Evolutionary conservation across 805 yeast species (phyloP).

Genomic region (Metschnikowia shivogae): DNA sequence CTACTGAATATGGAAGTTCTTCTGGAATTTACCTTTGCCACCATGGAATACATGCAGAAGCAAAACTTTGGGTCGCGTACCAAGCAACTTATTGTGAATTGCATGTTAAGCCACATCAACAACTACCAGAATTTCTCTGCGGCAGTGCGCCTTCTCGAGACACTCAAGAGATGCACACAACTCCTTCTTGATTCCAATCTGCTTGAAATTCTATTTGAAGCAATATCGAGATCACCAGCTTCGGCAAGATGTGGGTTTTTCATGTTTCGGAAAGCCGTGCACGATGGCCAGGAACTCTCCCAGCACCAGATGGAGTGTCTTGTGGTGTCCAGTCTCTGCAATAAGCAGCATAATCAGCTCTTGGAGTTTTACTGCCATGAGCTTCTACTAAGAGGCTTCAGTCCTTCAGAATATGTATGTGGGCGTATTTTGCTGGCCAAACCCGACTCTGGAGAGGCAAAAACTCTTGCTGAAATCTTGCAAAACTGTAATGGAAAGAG

Average conservation of each 20-base stretch:
- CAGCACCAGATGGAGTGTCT: constrained; percentile 12
- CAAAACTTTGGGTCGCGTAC: constrained; percentile 7
- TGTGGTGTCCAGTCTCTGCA: constrained; percentile 15
- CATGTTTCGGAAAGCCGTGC: constrained; percentile 21
- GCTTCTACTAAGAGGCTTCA: background rate
- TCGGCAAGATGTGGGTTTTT: constrained; percentile 25
- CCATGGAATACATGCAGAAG: constrained; percentile 20
- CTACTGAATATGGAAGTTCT: constrained; percentile 28
- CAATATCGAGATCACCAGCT: constrained; percentile 27
- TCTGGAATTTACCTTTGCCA: constrained; percentile 20
- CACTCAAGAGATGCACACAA: constrained; percentile 15
- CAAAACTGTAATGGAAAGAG: background rate
- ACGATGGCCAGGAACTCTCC: constrained; percentile 6
- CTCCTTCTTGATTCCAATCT: constrained; percentile 18
- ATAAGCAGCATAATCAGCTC: constrained; percentile 7
- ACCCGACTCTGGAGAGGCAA: background rate
- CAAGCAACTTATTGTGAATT: constrained; percentile 28
- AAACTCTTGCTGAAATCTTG: background rate
- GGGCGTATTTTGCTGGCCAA: background rate
- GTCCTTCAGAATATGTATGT: background rate
- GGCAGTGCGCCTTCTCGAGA: constrained; percentile 23
- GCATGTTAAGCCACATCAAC: constrained; percentile 33
- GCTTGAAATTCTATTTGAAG: constrained; percentile 21
- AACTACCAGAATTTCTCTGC: constrained; percentile 35
- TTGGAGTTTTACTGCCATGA: constrained; percentile 9